Evolutionary conservation across 345 rosid species (phyloP).

Genomic region (Cardiospermum halicacabum): DNA sequence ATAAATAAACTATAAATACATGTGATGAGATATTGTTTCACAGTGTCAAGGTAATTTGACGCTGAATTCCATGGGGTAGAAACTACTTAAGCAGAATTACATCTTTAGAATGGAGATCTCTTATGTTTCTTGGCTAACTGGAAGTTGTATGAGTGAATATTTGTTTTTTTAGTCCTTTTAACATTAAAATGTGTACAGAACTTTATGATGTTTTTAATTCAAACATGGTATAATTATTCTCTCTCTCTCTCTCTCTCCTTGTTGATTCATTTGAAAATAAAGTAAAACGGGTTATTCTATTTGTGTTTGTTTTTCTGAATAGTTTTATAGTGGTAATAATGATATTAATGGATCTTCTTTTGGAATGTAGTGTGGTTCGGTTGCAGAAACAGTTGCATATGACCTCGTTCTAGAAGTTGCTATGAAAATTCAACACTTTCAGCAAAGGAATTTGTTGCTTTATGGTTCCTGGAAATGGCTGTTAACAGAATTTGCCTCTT

Average conservation of each 20-base stretch:
- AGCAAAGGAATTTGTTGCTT: conserved; percentile 76
- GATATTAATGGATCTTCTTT: conserved; percentile 21
- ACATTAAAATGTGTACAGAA: neutral
- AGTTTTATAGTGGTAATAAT: too few species aligned
- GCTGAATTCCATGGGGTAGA: neutral
- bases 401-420: conserved; percentile 88
- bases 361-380: conserved; percentile 73
- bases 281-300: neutral
- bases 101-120: neutral
- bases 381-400: conserved; percentile 97
- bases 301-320: neutral
- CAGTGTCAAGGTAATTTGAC: neutral
- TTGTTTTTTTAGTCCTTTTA: neutral
- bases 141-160: neutral
- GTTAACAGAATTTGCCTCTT: conserved; percentile 81
- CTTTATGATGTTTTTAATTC: neutral
- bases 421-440: conserved; percentile 83
- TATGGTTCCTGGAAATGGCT: conserved; percentile 98
- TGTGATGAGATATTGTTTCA: neutral
- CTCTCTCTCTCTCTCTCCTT: too few species aligned
- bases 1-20: neutral
- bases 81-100: conserved; percentile 4
- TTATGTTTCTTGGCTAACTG: neutral
- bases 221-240: neutral
- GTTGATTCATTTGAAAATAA: neutral